Evolutionary conservation across 257 asterid species (phyloP).

Genomic region (Paraleonurus japonicus): DNA sequence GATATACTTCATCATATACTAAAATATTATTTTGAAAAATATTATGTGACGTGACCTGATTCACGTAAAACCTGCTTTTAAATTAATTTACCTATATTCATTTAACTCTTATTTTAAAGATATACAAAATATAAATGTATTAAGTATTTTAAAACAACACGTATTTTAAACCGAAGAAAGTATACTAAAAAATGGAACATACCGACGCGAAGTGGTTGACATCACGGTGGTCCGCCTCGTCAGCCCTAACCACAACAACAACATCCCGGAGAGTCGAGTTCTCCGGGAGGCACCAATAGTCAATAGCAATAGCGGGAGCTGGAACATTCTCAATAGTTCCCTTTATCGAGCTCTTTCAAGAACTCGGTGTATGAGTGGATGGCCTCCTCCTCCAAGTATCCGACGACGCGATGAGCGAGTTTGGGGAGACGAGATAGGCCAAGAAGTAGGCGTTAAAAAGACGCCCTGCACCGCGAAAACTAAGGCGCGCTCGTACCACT

Average conservation of each 20-base stretch:
- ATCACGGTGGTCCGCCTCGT: conserved; percentile 97
- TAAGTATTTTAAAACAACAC: no score
- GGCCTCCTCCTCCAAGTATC: conserved; percentile 47
- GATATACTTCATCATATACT: no score
- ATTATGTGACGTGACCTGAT: no score
- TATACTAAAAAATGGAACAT: no score
- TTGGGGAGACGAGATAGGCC: conserved; percentile 60
- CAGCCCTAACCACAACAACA: conserved; percentile 70
- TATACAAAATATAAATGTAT: no score
- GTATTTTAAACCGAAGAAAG: no score
- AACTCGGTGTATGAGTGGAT: conserved; percentile 27
- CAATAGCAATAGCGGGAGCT: conserved; percentile 90
- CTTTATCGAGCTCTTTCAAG: conserved; percentile 44
- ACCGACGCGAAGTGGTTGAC: conserved; percentile 93
- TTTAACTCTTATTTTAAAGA: no score
- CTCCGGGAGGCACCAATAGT: conserved; percentile 72
- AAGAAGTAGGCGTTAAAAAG: conserved; percentile 74
- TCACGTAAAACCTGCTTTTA: no score
- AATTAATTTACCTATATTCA: no score
- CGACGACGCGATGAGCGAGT: conserved; percentile 66
- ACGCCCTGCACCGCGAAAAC: conserved; percentile 67
- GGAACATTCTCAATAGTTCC: conserved; percentile 78
- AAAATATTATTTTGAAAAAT: no score
- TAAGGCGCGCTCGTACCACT: conserved; percentile 26
- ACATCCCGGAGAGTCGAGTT: conserved; percentile 77